A percentile compares a stretch with the other conserved stretches of the same genome.
These are phyloP conservation scores for Echeveria elegans DNA, from an alignment of 164 flowering plant species.

Conservation along the genomic window DNA sequence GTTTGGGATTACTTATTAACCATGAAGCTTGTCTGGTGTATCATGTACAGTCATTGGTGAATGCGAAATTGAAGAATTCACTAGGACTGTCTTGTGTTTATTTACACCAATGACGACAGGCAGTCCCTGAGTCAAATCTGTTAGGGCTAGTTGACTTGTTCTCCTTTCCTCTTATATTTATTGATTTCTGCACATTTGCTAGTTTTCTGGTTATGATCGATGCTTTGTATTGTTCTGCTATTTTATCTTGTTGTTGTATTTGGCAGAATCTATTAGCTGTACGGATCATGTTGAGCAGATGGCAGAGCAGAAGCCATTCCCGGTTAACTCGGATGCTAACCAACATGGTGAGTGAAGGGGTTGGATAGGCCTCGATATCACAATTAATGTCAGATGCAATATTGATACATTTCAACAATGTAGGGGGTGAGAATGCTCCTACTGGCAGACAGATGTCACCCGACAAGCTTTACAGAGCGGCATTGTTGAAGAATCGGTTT, in stretches of 20 bases:
- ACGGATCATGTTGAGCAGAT: slow-evolving; percentile 22
- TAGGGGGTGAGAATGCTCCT: slow-evolving; percentile 85
- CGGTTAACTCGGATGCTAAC: slow-evolving; percentile 18
- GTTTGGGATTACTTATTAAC: not conserved
- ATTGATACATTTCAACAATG: slow-evolving; percentile 24
- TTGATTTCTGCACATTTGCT: too few species aligned
- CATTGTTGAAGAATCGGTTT: slow-evolving; percentile 69
- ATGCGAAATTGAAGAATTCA: too few species aligned
- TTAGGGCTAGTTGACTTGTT: too few species aligned
- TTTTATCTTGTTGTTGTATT: not conserved
- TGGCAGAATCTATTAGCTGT: slow-evolving; percentile 21
- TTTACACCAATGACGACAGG: too few species aligned
- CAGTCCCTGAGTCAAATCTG: too few species aligned
- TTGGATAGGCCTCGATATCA: not conserved
- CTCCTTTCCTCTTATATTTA: not conserved
- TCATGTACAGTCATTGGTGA: not conserved
- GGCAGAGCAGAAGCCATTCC: slow-evolving; percentile 19
- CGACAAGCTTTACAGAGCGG: slow-evolving; percentile 75
- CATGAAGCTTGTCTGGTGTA: not conserved
- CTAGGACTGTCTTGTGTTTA: too few species aligned
- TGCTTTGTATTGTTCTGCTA: not conserved
- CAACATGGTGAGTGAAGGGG: slow-evolving; percentile 29
- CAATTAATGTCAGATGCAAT: slow-evolving; percentile 22
- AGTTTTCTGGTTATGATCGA: too few species aligned
- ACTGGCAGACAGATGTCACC: slow-evolving; percentile 82